These are phyloP conservation scores for Corinectria fuckeliana DNA, from an alignment of 2,329 filamentous ascomycete species.

Conservation along the genomic window DNA sequence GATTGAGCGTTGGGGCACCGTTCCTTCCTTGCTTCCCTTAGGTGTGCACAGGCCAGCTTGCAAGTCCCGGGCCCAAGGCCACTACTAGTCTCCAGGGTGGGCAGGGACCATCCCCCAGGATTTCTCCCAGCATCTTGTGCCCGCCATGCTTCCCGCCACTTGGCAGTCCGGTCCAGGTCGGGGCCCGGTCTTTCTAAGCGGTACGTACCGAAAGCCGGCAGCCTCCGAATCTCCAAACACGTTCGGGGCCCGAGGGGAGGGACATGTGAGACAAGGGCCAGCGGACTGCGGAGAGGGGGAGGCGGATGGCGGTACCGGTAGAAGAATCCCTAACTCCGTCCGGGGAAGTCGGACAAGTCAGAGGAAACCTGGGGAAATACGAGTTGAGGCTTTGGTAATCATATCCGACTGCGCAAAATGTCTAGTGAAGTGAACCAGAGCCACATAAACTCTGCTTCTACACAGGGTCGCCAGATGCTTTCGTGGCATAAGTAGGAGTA, in stretches of 20 bases:
- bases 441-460: no score
- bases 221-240: neutral
- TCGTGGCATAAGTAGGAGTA: no score
- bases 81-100: slow-evolving; percentile 5
- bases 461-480: no score
- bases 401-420: neutral
- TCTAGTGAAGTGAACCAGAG: no score
- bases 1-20: slow-evolving; percentile 9
- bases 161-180: no score
- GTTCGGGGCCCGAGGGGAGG: neutral
- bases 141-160: no score
- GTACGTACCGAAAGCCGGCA: neutral
- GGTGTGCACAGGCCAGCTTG: slow-evolving; percentile 4
- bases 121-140: neutral
- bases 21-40: neutral
- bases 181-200: no score
- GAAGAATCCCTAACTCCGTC: neutral
- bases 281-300: no score
- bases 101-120: slow-evolving; percentile 11
- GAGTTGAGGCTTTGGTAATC: neutral
- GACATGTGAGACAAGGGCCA: neutral
- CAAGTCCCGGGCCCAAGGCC: neutral
- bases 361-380: neutral
- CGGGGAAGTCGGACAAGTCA: neutral
- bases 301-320: no score